phyloP scores from a whole-genome alignment of 495 filamentous ascomycete species.

The Aspergillus baeticus region DNA sequence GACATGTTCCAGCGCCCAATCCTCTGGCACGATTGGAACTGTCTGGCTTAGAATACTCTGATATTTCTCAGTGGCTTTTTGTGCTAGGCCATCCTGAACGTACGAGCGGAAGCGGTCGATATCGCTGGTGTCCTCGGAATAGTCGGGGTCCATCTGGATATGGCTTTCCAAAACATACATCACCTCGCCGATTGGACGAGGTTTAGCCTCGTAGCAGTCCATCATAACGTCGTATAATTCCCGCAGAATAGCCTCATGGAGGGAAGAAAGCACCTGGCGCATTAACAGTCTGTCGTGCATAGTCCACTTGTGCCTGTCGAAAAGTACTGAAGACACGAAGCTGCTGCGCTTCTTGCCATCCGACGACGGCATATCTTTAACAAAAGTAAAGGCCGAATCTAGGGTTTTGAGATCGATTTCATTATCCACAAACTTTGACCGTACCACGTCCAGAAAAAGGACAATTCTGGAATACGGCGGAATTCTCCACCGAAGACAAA shows the following conservation, averaged over 20 bases:
- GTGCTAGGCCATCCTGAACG: slow-evolving; percentile 68
- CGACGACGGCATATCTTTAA: slow-evolving; percentile 63
- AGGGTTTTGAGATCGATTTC: slow-evolving; percentile 79
- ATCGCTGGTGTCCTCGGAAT: slow-evolving; percentile 67
- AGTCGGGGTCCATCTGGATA: slow-evolving; percentile 74
- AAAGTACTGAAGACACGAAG: slow-evolving; percentile 44
- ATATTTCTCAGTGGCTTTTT: slow-evolving; percentile 73
- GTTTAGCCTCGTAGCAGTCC: slow-evolving; percentile 85
- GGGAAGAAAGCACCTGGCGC: slow-evolving; percentile 67
- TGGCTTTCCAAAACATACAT: slow-evolving; percentile 83
- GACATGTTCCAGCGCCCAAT: slow-evolving; percentile 84
- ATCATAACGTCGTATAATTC: slow-evolving; percentile 85
- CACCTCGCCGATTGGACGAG: slow-evolving; percentile 72
- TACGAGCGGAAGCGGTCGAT: slow-evolving; percentile 64
- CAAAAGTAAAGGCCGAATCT: slow-evolving; percentile 75
- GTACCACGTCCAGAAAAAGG: slow-evolving; percentile 80
- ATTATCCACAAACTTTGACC: slow-evolving; percentile 81
- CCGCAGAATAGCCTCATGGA: slow-evolving; percentile 81
- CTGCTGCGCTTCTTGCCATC: slow-evolving; percentile 56
- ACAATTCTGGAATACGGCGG: slow-evolving; percentile 78
- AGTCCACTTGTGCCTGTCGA: slow-evolving; percentile 72
- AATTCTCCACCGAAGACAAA: slow-evolving; percentile 86
- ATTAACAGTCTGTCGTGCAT: slow-evolving; percentile 73
- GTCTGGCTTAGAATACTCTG: slow-evolving; percentile 66
- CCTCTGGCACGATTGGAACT: slow-evolving; percentile 69